Base-by-base conservation (phyloP, 2,329 filamentous ascomycete species). In the Trichoderma koningii region DNA sequence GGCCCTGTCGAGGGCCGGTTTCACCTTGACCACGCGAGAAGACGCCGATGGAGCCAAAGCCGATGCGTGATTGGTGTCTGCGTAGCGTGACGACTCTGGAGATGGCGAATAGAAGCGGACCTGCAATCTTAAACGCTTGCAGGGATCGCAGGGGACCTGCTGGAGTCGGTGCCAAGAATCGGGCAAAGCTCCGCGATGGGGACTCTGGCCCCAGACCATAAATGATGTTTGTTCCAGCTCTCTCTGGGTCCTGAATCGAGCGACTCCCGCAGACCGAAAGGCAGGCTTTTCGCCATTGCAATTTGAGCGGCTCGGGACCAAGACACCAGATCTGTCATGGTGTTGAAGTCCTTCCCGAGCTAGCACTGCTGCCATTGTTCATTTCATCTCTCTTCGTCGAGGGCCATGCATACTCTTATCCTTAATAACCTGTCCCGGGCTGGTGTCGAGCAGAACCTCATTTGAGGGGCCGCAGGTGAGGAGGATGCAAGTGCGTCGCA, bases 91-190 rank as follows among this genome's bases (percentile, higher is more conserved):
- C 53, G 45, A 61, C 38, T 38, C 12, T 41, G 7, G 23, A 30
- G 41, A 52, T 62, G 38, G 47, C 56, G 41, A 47, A 65, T 47
- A 28, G 48, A 38, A 65, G 55, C 57, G 63, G 50, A 63, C 55
- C 63, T 62, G 47, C 48, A 65, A 65, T 61, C 42, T 61, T 55
- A 64, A 57, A 52, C 19, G 47, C 52, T 64, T 57, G 62, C 62
- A 64, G 62, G 62, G 62, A 61, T 53, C 23, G 42, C 30, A 30
- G 55, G 63, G 55, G 47, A 45, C 45, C 15, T 42, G 34, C 19
- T 64, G 53, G 45, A 64, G 62, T 50, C 17, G 55, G 41, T 26
- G 55, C 55, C 63, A 65, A 60, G 55, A 61, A 55, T 26, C 51
- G 53, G 55, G 26, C 55, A 52, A 51, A 65, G 55, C 60, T 63